Base-by-base conservation (phyloP, 2,329 filamentous ascomycete species). In the Aspergillus pseudoterreus region DNA sequence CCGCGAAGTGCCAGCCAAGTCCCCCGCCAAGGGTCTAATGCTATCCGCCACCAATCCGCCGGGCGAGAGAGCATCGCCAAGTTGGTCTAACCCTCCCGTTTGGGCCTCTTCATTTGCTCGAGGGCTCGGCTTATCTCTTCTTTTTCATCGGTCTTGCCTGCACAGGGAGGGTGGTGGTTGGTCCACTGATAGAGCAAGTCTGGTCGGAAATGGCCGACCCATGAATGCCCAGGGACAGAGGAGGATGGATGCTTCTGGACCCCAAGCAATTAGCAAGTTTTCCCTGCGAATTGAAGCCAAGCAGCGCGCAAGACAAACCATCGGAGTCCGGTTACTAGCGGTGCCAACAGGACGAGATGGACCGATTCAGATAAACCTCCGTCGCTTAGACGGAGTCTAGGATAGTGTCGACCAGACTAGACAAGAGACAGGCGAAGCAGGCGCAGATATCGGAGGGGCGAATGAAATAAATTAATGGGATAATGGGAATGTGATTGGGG, bases 1-100 rank as follows among this genome's bases (percentile, higher is more conserved):
- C 44, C 56, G 49, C 22, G 52, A 41, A 43, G 30, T 59, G 39
- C 60, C 59, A 57, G 61, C 61, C 63, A 63, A 63, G 58, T 10
- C 22, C 24, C n/a, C 32, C 2, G 33, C 45, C 47, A 52, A 56
- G 56, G n/a, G 17, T 5, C 19, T 22, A 42, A 21, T 4, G 17
- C 14, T 17, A 17, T 42, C 38, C 15, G 39, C 19, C 39, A 19
- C 39, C 14, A 21, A 12, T 42, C 39, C 27, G 11, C 38, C 42
- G 12, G 39, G 36, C 42, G 39, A 22, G 21, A 43, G 15, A 30
- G 14, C 42, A 49, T 51, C 49, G 36, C 45, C 43, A 45, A 38
- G 49, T 32, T 49, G 41, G 47, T 43, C 42, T 58, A 49, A 14
- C 49, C 50, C 50, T 47, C 52, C 49, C 32, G 14, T 15, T 14